Base-by-base conservation (phyloP, 352 stramenopile genomes). In the Phytopythium mirpurense region DNA sequence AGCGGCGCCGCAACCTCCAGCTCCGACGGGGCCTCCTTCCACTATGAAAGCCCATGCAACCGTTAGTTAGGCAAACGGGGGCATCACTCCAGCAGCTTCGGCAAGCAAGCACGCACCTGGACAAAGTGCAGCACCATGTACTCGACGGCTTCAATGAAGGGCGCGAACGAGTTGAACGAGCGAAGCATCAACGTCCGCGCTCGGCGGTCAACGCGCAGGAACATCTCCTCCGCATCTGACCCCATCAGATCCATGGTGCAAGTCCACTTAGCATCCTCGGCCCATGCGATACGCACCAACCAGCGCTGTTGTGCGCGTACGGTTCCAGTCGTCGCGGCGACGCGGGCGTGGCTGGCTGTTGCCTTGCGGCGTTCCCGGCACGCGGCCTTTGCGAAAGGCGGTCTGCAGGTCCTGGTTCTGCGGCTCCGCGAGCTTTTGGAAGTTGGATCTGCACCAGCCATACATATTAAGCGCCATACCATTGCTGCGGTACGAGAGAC, bases 101-200 rank as follows among this genome's bases (percentile, higher is more conserved):
- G 7, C 3, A 2, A 15, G 10, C 18, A n/a, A 0, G 31, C n/a
- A 12, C 43, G n/a, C 66, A 93, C 83, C 69, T 90, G 78, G 19
- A 93, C 67, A 51, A 91, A 92, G 60, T 93, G 81, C 26, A 90
- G 73, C 24, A 90, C 70, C 23, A 83, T 73, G 49, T 86, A 78
- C 59, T 93, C 83, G 10, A 88, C 72, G 2, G 81, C 83, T 56
- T 92, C 77, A 56, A 93, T 81, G 60, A 90, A 93, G 26, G 67
- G 56, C 8, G 67, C 78, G 16, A 91, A 88, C 11, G 77, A 65
- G 21, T 63, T 67, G 50, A 92, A 90, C 1, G 81, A 90, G 12
- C 76, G 67, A 16, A 90, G 54, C 41, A 93, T 68, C 37, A 90
- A 62, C 24, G 74, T 83, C 9, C 83, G 74, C 3, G 83, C 77